Evolutionary conservation across 2,329 filamentous ascomycete species (phyloP).

Genomic region (Penicillium sp.): DNA sequence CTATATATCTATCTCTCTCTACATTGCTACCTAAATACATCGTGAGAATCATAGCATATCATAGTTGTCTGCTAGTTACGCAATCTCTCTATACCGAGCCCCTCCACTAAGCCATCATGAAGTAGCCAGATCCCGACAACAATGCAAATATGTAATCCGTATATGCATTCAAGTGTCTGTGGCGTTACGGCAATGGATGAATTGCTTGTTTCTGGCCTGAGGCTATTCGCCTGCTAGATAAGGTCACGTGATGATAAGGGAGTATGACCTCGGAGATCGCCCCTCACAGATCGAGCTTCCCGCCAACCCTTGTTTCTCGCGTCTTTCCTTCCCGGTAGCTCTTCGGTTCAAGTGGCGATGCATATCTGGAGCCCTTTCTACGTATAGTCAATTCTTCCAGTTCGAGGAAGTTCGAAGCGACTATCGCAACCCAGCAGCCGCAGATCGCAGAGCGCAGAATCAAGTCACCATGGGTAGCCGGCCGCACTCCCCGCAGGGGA

Average conservation of each 20-base stretch:
- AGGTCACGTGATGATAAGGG: slow-evolving; percentile 18
- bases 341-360: background rate
- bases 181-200: background rate
- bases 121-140: no score
- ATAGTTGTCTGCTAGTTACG: background rate
- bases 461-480: slow-evolving; percentile 28
- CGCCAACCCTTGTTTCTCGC: background rate
- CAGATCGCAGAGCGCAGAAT: background rate
- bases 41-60: background rate
- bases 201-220: slow-evolving; percentile 1
- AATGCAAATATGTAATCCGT: background rate
- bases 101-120: background rate
- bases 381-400: background rate
- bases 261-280: background rate
- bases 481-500: slow-evolving; percentile 23
- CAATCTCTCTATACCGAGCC: background rate
- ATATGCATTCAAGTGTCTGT: background rate
- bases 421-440: background rate
- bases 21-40: background rate
- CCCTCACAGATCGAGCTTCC: background rate
- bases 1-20: background rate
- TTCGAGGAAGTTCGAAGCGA: background rate
- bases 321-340: background rate
- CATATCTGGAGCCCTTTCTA: background rate
- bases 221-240: slow-evolving; percentile 2